Evolutionary conservation across 192 early-diverging fungal genomes (phyloP).

Genomic region (Blastocladiella britannica): DNA sequence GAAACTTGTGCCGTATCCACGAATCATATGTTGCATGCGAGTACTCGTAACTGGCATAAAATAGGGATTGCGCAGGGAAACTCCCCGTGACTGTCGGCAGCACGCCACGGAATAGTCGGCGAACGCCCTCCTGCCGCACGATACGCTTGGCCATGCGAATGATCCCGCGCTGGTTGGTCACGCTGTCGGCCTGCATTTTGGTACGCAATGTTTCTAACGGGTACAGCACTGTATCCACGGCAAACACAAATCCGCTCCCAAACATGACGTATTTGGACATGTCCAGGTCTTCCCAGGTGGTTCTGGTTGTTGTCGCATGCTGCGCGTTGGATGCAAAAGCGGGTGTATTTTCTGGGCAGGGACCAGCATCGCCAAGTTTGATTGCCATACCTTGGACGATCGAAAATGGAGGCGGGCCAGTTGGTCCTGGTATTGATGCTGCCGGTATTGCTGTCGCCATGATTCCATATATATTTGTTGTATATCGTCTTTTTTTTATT

Average conservation of each 20-base stretch:
- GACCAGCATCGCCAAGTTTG: too few species aligned
- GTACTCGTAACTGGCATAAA: not conserved
- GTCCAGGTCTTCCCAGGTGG: constrained; percentile 16
- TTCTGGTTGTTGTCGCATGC: too few species aligned
- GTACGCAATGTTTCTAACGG: constrained; percentile 26
- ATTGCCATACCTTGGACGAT: too few species aligned
- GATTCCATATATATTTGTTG: too few species aligned
- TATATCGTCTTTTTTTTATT: too few species aligned
- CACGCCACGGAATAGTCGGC: not conserved
- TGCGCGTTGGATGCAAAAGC: too few species aligned
- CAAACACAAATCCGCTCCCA: constrained; percentile 20
- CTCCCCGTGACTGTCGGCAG: not conserved
- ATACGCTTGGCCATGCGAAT: not conserved
- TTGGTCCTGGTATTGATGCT: too few species aligned
- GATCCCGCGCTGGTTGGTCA: not conserved
- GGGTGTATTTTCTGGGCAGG: too few species aligned
- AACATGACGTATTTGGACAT: constrained; percentile 13
- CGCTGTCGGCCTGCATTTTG: constrained; percentile 16
- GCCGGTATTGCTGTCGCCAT: too few species aligned
- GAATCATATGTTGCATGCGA: too few species aligned
- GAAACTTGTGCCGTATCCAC: too few species aligned
- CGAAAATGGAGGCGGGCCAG: too few species aligned
- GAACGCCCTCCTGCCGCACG: not conserved
- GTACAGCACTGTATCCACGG: constrained; percentile 18
- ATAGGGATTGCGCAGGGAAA: not conserved